Evolutionary conservation across 2,329 filamentous ascomycete species (phyloP), one percentile per base, ranked within the genome.

Genomic region (Curvularia eragrostidis): DNA sequence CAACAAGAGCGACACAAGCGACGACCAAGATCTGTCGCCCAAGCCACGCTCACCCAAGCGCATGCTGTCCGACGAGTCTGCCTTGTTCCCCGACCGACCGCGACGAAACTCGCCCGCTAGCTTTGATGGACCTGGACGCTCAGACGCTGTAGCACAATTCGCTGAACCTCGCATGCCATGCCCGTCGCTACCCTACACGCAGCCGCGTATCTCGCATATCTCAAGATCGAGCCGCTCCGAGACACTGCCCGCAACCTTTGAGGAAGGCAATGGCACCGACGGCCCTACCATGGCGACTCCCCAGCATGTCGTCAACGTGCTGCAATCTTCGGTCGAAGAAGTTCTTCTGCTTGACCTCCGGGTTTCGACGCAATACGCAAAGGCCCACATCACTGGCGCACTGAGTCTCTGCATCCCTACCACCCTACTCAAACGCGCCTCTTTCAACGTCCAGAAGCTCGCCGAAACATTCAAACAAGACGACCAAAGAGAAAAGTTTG

Each of bases 331-430:
- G 9, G 56, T 75, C n/a, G 79, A 84, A 39, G 77, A 84, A 46
- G 77, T 91, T 0, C 79, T 99, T 30, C 74, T 98, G 1, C 80
- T 99, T 4, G 95, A 99, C 74, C 85, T 98, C 21, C 87, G 95
- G 38, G 93, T 96, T 0, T 91, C 89, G 26, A 92, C 93, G 19
- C 91, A 94, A 64, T 97, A 90, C 71, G 85, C 88, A 0, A 83
- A 86, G 44, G 88, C 90, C 21, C 87, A 91, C 28, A 90, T 98
- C 53, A 80, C 83, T 48, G 89, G 89, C n/a, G 91, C 94, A 0
- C 79, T 99, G 30, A 98, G 96, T 72, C 81, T 99, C 5, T 98
- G 95, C 72, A 96, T 98, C 59, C 95, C 95, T 0, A 98, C 95
- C 0, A 98, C 94, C 0, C 80, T 99, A 13, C 79, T 99, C 18